phyloP scores from a whole-genome alignment of 2,329 filamentous ascomycete species.

The Penicillium sp. region DNA sequence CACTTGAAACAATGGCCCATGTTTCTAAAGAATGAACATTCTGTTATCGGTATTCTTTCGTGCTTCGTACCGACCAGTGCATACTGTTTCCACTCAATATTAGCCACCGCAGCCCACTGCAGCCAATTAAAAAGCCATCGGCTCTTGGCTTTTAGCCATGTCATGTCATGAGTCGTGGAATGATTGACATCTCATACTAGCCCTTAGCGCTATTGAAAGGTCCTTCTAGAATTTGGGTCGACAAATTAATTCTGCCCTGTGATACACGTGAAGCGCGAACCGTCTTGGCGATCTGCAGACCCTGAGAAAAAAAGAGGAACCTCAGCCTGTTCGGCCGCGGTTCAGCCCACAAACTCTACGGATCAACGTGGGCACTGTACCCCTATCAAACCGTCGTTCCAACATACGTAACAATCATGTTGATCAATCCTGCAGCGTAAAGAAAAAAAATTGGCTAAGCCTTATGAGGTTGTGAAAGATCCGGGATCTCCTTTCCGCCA shows the following conservation, averaged over 20 bases:
- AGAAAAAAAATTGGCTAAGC: not conserved
- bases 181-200: not conserved
- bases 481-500: not conserved
- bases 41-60: no score
- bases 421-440: no score
- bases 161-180: not conserved
- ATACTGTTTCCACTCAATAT: not conserved
- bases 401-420: no score
- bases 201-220: not conserved
- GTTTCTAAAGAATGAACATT: no score
- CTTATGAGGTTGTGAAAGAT: slow-evolving; percentile 1
- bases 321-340: not conserved
- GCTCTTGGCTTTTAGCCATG: not conserved
- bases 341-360: not conserved
- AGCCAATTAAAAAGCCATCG: not conserved
- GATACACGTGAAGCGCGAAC: not conserved
- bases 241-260: not conserved
- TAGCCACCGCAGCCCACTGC: not conserved
- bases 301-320: not conserved
- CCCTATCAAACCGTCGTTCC: no score
- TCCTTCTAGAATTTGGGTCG: slow-evolving; percentile 1
- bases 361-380: no score
- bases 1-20: no score
- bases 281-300: not conserved
- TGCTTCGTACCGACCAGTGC: not conserved